Percentiles rank a stretch among this genome's conserved stretches.
These are phyloP conservation scores for Moricandia arvensis DNA, from an alignment of 345 rosid species.

Conservation along the genomic window DNA sequence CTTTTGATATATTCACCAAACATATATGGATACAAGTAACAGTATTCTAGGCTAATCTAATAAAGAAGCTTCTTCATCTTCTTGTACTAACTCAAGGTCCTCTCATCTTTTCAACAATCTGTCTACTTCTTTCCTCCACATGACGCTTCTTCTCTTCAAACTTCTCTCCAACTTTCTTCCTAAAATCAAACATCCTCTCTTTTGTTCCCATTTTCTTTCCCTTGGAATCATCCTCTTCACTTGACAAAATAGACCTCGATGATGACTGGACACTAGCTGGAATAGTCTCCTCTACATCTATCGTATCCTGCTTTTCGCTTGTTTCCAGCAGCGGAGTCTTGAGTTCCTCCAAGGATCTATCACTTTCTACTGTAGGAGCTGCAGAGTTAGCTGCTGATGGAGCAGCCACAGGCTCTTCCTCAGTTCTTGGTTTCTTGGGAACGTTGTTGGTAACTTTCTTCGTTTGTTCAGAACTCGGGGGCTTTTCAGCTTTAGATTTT, in stretches of 20 bases:
- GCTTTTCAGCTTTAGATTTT: constrained; percentile 40
- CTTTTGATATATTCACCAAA: background rate
- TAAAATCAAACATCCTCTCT: constrained; percentile 75
- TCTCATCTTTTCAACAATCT: constrained; percentile 84
- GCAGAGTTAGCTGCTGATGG: constrained; percentile 28
- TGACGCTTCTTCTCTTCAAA: constrained; percentile 84
- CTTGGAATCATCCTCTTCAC: constrained; percentile 56
- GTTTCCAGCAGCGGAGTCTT: constrained; percentile 49
- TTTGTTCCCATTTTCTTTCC: constrained; percentile 60
- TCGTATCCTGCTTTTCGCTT: constrained; percentile 38
- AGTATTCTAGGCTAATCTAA: constrained; percentile 1
- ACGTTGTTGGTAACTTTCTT: constrained; percentile 26
- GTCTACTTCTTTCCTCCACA: constrained; percentile 72
- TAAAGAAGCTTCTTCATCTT: background rate
- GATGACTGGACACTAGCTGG: background rate
- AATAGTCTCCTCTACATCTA: background rate
- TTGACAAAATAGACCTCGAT: constrained; percentile 15
- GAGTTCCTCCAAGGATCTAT: constrained; percentile 50
- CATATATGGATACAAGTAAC: constrained; percentile 17
- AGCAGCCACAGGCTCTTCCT: constrained; percentile 16
- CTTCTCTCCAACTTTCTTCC: constrained; percentile 91
- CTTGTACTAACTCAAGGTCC: constrained; percentile 31
- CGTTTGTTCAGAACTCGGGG: constrained; percentile 34
- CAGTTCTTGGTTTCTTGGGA: constrained; percentile 26
- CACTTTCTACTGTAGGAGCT: constrained; percentile 27